Conservation (phyloP, 768 basidiomycete genomes). For the Paxillus involutus region DNA sequence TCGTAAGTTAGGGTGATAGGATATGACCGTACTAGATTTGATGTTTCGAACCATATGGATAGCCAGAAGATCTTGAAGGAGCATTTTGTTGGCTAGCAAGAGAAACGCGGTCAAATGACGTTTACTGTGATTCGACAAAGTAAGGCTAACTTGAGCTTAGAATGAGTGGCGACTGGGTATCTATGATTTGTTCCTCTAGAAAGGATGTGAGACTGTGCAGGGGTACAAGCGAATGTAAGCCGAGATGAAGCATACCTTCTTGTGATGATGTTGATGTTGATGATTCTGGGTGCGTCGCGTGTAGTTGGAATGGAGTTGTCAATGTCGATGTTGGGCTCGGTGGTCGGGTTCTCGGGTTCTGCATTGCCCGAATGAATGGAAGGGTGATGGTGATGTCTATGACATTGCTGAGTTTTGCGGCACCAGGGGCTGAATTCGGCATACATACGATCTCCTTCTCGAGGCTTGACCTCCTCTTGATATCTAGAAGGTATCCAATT, state of each 20-base stretch:
- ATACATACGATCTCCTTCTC: constrained; percentile 52
- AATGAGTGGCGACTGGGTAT: constrained; percentile 51
- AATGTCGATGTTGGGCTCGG: background rate
- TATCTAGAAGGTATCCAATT: constrained; percentile 71
- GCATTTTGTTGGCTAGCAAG: constrained; percentile 15
- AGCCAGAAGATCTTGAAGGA: constrained; percentile 48
- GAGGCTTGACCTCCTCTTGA: constrained; percentile 44
- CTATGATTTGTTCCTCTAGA: constrained; percentile 37
- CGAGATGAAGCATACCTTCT: constrained; percentile 6
- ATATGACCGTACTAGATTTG: constrained; percentile 21
- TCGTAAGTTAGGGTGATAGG: constrained; percentile 29
- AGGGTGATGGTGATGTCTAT: constrained; percentile 57
- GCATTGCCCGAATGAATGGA: constrained; percentile 47
- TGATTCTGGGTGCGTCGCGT: background rate
- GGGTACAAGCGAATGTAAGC: no score
- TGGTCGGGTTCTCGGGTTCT: constrained; percentile 11
- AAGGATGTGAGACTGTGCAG: background rate
- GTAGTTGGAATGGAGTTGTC: background rate
- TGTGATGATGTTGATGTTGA: background rate
- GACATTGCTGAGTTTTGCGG: background rate
- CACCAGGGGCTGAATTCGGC: constrained; percentile 26
- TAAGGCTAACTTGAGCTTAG: constrained; percentile 30
- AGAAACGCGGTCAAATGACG: background rate
- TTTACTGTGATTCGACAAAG: background rate
- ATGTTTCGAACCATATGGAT: constrained; percentile 48